Evolutionary conservation across 352 stramenopile species (phyloP), one percentile per base, ranked within the genome.

Genomic region (Phytophthora citrophthora): DNA sequence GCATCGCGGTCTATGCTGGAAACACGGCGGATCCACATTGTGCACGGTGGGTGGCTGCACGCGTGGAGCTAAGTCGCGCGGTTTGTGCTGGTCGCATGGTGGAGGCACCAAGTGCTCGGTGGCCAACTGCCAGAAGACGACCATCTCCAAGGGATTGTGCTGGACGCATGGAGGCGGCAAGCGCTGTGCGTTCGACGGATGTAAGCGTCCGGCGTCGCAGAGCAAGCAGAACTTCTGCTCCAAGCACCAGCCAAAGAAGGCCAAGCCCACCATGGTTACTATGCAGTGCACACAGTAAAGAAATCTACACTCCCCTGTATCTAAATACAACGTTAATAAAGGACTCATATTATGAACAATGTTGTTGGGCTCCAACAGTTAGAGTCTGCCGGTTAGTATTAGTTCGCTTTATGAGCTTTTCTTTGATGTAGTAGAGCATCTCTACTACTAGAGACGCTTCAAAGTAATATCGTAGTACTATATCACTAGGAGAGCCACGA

Each of bases 11-110:
- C 67, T 84, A 4, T 70, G 62, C 62, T 70, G 62, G 62, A 65
- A 65, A 23, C 62, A 70, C 53, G 61, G 73, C 24, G 76, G 47
- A 3, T 41, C 72, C 16, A 83, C 61, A 24, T 76, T 82, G 39
- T 89, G 81, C 61, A 83, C 70, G 6, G 68, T 92, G 32, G 72
- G 76, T 7, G 69, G 67, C 7, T 90, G 79, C 47, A 68, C 76
- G 10, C 85, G 85, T 51, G 76, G 86, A 6, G 84, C 83, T 62
- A 93, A 94, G 68, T 91, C 83, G 20, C 71, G 83, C 13, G 86
- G 87, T 13, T 83, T 90, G 38, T 95, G 87, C 62, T 94, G 86
- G 87, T 92, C 82, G 0, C 87, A 95, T 58, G 87, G 87, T 39
- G 87, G 87, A 5, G 87, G 88, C 16, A 90, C 79, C 52, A 90